phyloP scores from a whole-genome alignment of 495 filamentous ascomycete genomes.

The Podospora appendiculata region DNA sequence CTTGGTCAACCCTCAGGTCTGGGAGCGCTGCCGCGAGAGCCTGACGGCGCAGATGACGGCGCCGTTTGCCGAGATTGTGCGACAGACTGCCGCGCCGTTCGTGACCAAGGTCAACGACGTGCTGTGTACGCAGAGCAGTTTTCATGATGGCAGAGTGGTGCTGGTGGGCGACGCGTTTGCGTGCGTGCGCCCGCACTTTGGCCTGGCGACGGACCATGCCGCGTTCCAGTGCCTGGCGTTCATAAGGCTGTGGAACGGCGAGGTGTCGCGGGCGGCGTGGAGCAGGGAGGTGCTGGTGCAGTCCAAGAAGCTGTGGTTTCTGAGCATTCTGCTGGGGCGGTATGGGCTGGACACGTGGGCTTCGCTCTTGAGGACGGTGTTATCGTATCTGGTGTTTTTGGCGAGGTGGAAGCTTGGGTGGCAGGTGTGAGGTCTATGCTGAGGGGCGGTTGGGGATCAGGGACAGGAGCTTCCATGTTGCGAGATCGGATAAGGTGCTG shows the following conservation, averaged over 20 bases:
- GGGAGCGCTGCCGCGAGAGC: conserved; percentile 26
- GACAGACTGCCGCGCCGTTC: conserved; percentile 33
- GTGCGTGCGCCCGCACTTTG: conserved; percentile 42
- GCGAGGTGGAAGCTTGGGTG: background rate
- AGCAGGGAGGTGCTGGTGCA: conserved; percentile 1
- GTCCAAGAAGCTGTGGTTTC: conserved; percentile 1
- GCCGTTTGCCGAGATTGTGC: conserved; percentile 37
- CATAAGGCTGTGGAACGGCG: conserved; percentile 18
- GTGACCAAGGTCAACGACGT: conserved; percentile 43
- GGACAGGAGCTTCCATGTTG: too few relatives aligned
- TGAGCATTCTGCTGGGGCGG: conserved; percentile 4
- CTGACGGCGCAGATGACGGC: conserved; percentile 21
- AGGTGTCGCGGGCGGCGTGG: conserved; percentile 1
- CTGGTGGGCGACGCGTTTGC: conserved; percentile 45
- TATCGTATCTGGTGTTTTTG: background rate
- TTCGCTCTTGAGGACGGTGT: background rate
- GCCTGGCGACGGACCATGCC: conserved; percentile 35
- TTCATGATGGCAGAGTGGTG: conserved; percentile 33
- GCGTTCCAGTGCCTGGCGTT: conserved; percentile 31
- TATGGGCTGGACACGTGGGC: conserved; percentile 3
- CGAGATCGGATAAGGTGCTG: too few relatives aligned
- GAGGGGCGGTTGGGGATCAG: too few relatives aligned
- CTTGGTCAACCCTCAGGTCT: conserved; percentile 26
- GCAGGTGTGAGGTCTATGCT: too few relatives aligned
- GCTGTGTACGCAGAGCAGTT: conserved; percentile 22